Evolutionary conservation across 228 moss, liverwort and hornwort genomes (phyloP), one percentile per base, ranked within the genome.

Genomic region (Sphagnum fallax): DNA sequence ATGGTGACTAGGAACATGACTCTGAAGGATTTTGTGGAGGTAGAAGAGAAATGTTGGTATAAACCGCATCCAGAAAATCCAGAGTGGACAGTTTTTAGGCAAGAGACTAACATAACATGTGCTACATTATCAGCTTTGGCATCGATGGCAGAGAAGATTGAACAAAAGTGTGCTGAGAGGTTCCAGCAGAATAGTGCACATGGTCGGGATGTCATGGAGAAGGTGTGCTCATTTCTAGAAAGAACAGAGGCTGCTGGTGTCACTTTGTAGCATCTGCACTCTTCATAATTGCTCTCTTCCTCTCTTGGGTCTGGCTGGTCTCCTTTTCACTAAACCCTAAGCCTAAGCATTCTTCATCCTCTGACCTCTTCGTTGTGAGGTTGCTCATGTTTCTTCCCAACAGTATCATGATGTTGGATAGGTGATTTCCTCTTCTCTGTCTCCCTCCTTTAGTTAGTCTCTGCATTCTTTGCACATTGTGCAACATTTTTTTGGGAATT

Each of bases 71-170:
- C 94, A 32, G 86, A 88, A 32, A 94, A 94, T 75, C 73, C 86
- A 60, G 82, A 74, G 0, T 94, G 94, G 94, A 94, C 94, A 10
- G 53, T 94, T 65, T 88, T 94, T 15, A 88, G 77, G 57, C 91
- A 94, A 78, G 90, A 91, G 78, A 94, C 94, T 14, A 94, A 87
- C 59, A 85, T 91, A 58, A 89, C 88, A 8, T 91, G 94, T 72
- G 88, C 89, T 47, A 73, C 91, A 11, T 78, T 91, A 60, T 90
- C 94, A 66, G 94, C 83, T 15, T 65, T 94, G 49, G 90, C 83
- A 16, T 82, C 91, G n/a, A 88, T 94, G 90, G 80, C 90, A 8
- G 91, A 83, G 67, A 88, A 84, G 50, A 90, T 94, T 67, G 94
- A 94, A 62, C 94, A 90, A 67, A 88, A 88, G 52, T 91, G 91